Evolutionary conservation across 176 grass and related monocot species (phyloP), one percentile per base, ranked within the genome.

Genomic region (Thalia dealbata): DNA sequence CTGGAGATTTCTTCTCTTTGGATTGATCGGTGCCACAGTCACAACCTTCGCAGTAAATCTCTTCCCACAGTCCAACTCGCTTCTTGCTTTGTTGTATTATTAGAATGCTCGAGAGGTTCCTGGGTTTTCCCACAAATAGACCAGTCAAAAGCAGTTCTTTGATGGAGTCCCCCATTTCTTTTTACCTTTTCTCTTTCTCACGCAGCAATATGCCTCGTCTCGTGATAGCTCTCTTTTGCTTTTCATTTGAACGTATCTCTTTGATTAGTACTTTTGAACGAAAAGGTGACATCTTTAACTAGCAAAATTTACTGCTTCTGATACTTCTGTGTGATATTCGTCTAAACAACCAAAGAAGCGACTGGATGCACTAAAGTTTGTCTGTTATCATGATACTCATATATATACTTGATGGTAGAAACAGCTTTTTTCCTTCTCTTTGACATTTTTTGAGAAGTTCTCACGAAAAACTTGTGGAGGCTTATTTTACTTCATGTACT

Each of bases 1-100:
- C 25, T 99, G 95, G 95, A 90, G 95, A 7, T 27, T 93, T 62
- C 77, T 99, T 78, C 72, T 99, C 54, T 88, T 99, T 75, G 95
- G 87, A 78, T 51, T 99, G 19, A 82, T 99, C 73, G 90, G 95
- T 50, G 87, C 81, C 82, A 84, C 93, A 50, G 84, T 80, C 45
- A 86, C 90, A 14, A 91, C 85, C 52, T 65, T 91, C 46, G 87
- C 95, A 56, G 95, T 93, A 76, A 59, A 12, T 22, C 21, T 43
- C 18, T n/a, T 44, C 52, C 32, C 54, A 44, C 9, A 28, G 16
- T 51, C 12, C 32, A 3, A 44, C 9, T 22, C 10, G 61, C 14
- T 63, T 63, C 61, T 6, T 27, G 10, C 12, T 63, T 44, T 69
- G 23, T 69, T 13, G 19, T 44, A 38, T 45, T 46, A 4, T 21